Conservation (phyloP, 345 rosid genomes). For the Camelina neglecta region DNA sequence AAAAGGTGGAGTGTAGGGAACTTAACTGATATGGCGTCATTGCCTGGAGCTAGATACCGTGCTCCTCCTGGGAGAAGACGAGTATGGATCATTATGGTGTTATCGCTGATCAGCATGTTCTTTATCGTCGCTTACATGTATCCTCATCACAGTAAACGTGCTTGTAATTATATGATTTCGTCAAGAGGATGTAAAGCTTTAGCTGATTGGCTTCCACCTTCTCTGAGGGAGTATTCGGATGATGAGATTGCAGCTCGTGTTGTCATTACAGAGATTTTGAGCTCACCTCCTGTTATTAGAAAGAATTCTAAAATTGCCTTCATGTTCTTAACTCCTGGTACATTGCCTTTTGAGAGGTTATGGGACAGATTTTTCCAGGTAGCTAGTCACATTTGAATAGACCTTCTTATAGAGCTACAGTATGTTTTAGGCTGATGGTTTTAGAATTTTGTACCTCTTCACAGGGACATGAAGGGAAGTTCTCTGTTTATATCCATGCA, state of each 20-base stretch:
- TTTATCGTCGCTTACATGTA: slow-evolving; percentile 72
- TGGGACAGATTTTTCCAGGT: slow-evolving; percentile 94
- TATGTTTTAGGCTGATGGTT: slow-evolving; percentile 20
- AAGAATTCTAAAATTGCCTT: slow-evolving; percentile 82
- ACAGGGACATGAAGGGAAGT: slow-evolving; percentile 74
- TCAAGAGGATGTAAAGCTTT: slow-evolving; percentile 85
- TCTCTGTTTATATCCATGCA: slow-evolving; percentile 74
- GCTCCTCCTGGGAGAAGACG: slow-evolving; percentile 79
- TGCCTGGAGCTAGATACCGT: slow-evolving; percentile 71
- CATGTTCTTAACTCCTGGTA: slow-evolving; percentile 85
- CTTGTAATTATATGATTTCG: slow-evolving; percentile 76
- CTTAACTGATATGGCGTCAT: slow-evolving; percentile 68
- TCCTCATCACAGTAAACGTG: slow-evolving; percentile 72
- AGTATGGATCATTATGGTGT: slow-evolving; percentile 74
- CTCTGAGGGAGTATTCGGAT: slow-evolving; percentile 76
- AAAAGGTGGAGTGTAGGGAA: slow-evolving; percentile 78
- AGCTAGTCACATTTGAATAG: background rate
- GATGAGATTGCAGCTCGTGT: slow-evolving; percentile 80
- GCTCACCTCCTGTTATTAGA: slow-evolving; percentile 52
- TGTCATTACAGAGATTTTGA: slow-evolving; percentile 73
- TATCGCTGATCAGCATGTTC: slow-evolving; percentile 76
- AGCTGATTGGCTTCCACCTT: slow-evolving; percentile 94
- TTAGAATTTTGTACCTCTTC: background rate
- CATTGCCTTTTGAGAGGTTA: slow-evolving; percentile 89
- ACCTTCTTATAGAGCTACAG: background rate